Conservation (phyloP, 2,329 filamentous ascomycete genomes). For the Incumbomyces delicatus region DNA sequence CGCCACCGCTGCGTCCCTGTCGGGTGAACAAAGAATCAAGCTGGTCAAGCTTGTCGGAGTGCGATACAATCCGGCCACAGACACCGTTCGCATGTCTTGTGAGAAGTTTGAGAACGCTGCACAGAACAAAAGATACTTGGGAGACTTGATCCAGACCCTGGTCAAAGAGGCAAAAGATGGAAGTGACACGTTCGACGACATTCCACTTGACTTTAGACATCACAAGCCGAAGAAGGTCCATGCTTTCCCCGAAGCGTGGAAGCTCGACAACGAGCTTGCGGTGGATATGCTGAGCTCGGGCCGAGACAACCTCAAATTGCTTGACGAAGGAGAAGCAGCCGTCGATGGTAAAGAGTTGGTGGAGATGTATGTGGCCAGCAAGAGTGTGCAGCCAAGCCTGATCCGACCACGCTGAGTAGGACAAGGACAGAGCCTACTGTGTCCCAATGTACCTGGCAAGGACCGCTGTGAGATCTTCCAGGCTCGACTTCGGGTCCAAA, state of each 20-base stretch:
- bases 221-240: constrained; percentile 58
- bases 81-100: constrained; percentile 79
- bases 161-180: constrained; percentile 67
- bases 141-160: constrained; percentile 64
- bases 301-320: constrained; percentile 49
- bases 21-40: constrained; percentile 60
- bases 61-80: constrained; percentile 76
- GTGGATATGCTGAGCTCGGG: constrained; percentile 51
- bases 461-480: too few relatives aligned
- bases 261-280: constrained; percentile 57
- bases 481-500: too few relatives aligned
- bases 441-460: too few relatives aligned
- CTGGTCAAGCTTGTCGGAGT: constrained; percentile 77
- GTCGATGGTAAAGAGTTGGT: constrained; percentile 21
- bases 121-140: constrained; percentile 94
- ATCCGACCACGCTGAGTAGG: constrained; percentile 10
- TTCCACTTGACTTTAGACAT: constrained; percentile 83
- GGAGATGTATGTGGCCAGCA: constrained; percentile 13
- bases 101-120: constrained; percentile 81
- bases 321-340: constrained; percentile 43
- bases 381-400: constrained; percentile 2
- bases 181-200: constrained; percentile 72
- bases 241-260: constrained; percentile 75
- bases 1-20: constrained; percentile 41
- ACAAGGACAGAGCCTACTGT: neutral